These are phyloP conservation scores for Arachnopeziza araneosa DNA, from an alignment of 2,329 filamentous ascomycete species.

Conservation along the genomic window DNA sequence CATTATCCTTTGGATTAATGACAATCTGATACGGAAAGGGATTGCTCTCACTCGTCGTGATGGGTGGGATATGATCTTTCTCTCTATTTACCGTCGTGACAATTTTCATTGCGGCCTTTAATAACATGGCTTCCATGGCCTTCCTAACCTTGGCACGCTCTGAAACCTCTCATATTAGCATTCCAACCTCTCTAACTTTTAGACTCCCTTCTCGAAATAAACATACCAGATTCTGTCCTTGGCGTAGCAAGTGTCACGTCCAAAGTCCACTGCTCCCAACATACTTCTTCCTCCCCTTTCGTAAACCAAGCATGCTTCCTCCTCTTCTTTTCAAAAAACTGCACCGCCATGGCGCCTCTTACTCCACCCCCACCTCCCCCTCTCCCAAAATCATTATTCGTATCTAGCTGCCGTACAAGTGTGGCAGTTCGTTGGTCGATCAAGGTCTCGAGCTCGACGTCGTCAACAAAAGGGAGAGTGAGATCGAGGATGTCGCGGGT, in stretches of 20 bases:
- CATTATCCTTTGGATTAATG: constrained; percentile 75
- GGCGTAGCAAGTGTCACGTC: constrained; percentile 91
- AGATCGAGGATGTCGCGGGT: constrained; percentile 88
- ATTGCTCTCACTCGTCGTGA: constrained; percentile 85
- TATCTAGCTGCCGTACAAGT: constrained; percentile 71
- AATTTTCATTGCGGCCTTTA: constrained; percentile 84
- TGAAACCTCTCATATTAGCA: constrained; percentile 31
- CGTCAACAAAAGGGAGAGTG: constrained; percentile 81
- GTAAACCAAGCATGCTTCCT: constrained; percentile 70
- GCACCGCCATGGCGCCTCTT: constrained; percentile 73
- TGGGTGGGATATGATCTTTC: constrained; percentile 95
- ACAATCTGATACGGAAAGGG: constrained; percentile 93
- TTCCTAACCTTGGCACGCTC: constrained; percentile 84
- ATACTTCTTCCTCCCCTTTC: constrained; percentile 84
- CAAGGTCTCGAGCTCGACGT: constrained; percentile 85
- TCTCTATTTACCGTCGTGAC: constrained; percentile 80
- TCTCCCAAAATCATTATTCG: constrained; percentile 41
- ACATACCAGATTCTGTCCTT: constrained; percentile 76
- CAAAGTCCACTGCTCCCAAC: constrained; percentile 94
- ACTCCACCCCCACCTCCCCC: constrained; percentile 46
- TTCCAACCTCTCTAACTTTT: not conserved
- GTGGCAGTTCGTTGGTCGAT: constrained; percentile 82
- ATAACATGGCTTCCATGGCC: constrained; percentile 85
- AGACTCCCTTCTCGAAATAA: not conserved
- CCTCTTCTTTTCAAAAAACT: constrained; percentile 91